Conservation (phyloP, 2,329 filamentous ascomycete species). For the Dothistroma pini region DNA sequence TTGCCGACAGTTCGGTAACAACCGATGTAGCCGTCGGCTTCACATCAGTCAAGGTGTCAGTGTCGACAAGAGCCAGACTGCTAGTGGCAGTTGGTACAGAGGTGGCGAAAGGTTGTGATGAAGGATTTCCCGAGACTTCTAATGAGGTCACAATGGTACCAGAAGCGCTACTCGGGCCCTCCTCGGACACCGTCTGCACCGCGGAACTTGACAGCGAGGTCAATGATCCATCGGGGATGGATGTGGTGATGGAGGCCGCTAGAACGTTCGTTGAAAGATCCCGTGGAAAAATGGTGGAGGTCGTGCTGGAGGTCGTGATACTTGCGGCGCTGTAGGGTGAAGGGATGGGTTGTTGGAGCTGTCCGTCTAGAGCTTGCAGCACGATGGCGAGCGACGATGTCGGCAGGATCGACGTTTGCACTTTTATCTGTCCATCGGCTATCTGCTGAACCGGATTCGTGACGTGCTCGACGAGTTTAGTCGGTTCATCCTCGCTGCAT, state of each 20-base stretch:
- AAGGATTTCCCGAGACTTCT: conserved; percentile 27
- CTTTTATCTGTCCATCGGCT: conserved; percentile 22
- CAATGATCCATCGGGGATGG: conserved; percentile 26
- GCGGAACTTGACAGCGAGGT: conserved; percentile 29
- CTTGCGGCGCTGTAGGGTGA: conserved; percentile 1
- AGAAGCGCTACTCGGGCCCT: conserved; percentile 19
- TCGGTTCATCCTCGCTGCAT: neutral
- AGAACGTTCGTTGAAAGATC: neutral
- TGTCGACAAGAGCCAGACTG: conserved; percentile 32
- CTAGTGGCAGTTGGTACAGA: conserved; percentile 23
- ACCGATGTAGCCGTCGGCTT: conserved; percentile 26
- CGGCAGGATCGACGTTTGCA: neutral
- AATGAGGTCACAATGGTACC: conserved; percentile 24
- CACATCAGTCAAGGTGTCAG: conserved; percentile 23
- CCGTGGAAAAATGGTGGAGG: conserved; percentile 1
- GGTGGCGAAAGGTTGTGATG: conserved; percentile 31
- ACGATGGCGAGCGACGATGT: neutral
- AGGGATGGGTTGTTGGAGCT: conserved; percentile 1
- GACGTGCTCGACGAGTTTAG: conserved; percentile 9
- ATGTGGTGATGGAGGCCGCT: conserved; percentile 16
- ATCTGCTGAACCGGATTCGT: conserved; percentile 16
- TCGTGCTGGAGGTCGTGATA: conserved; percentile 11
- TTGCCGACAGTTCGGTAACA: conserved; percentile 25
- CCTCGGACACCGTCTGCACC: conserved; percentile 28
- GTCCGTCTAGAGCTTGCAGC: conserved; percentile 10